phyloP scores from a whole-genome alignment of 345 rosid species.

The Capsella bursapastoris region DNA sequence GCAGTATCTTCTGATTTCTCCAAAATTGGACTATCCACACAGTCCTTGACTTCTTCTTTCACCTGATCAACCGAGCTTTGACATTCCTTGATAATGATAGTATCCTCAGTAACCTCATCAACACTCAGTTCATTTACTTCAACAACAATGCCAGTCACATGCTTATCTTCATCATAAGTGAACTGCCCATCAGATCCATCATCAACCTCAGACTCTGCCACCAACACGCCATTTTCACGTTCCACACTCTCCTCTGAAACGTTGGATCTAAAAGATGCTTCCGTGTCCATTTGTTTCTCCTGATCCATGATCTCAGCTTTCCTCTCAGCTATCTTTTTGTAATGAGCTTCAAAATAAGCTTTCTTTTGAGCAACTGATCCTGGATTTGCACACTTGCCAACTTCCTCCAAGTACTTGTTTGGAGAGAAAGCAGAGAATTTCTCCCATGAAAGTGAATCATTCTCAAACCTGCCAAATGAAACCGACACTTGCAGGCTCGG shows the following conservation, averaged over 20 bases:
- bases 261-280: constrained; percentile 34
- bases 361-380: constrained; percentile 97
- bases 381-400: constrained; percentile 90
- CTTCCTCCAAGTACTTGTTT: constrained; percentile 95
- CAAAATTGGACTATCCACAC: constrained; percentile 21
- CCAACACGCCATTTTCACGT: constrained; percentile 19
- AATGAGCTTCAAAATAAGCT: constrained; percentile 97
- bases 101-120: constrained; percentile 48
- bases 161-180: constrained; percentile 49
- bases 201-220: constrained; percentile 37
- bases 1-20: constrained; percentile 48
- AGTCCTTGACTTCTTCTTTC: constrained; percentile 45
- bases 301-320: constrained; percentile 75
- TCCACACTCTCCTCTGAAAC: constrained; percentile 45
- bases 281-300: constrained; percentile 60
- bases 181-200: constrained; percentile 28
- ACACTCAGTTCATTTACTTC: constrained; percentile 37
- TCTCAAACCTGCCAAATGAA: constrained; percentile 91
- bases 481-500: constrained; percentile 76
- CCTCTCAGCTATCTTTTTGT: constrained; percentile 84
- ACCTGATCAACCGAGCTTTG: constrained; percentile 50
- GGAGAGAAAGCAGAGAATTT: constrained; percentile 89
- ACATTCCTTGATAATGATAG: constrained; percentile 43
- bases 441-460: constrained; percentile 94
- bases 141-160: constrained; percentile 43